phyloP scores from a whole-genome alignment of 768 basidiomycete species.

The Boletus bicolor region DNA sequence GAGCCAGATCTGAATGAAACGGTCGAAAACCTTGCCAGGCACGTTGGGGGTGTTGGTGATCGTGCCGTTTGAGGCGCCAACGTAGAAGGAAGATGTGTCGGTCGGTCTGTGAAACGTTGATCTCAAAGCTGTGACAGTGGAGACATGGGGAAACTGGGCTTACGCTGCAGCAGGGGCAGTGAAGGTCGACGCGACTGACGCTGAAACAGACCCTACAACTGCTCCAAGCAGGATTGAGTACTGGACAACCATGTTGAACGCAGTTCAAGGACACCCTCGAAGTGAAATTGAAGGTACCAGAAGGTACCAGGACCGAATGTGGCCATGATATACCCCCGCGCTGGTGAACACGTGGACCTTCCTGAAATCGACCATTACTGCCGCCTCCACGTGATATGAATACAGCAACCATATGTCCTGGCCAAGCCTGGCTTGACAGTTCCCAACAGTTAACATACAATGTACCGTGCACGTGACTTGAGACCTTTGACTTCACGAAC shows the following conservation, averaged over 20 bases:
- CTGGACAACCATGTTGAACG: conserved; percentile 14
- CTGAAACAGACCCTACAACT: conserved; percentile 18
- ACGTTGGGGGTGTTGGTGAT: conserved; percentile 39
- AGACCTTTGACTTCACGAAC: background rate
- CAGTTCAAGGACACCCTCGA: background rate
- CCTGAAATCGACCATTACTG: background rate
- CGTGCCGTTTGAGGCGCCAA: conserved; percentile 41
- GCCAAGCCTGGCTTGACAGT: background rate
- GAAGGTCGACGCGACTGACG: conserved; percentile 24
- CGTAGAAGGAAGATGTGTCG: conserved; percentile 37
- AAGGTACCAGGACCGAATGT: background rate
- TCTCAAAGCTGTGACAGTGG: background rate
- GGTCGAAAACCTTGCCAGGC: conserved; percentile 42
- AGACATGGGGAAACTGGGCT: background rate
- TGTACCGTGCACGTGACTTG: background rate
- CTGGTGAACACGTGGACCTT: conserved; percentile 5
- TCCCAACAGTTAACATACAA: background rate
- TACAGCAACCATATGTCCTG: background rate
- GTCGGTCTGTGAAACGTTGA: conserved; percentile 21
- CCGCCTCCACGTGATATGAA: background rate
- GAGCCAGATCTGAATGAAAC: conserved; percentile 56
- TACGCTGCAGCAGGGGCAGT: conserved; percentile 31
- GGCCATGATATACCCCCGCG: conserved; percentile 10
- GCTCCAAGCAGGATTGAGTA: conserved; percentile 14
- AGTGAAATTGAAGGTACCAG: background rate